Evolutionary conservation across 1,284 basidiomycete species (phyloP).

Genomic region (Moesziomyces parantarcticus): DNA sequence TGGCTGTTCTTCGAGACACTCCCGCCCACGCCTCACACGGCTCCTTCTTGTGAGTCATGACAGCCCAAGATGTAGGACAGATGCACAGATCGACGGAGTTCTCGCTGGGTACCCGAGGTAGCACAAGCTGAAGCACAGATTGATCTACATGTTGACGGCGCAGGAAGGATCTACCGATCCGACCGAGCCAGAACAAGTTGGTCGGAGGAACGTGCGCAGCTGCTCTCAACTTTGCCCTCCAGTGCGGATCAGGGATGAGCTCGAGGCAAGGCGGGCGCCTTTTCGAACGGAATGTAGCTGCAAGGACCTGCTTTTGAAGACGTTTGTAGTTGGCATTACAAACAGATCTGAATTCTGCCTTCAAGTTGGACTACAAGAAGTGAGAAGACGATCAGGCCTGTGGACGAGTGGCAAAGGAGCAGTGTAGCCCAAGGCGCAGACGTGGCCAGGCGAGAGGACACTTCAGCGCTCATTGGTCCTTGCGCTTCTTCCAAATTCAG

Average conservation of each 20-base stretch:
- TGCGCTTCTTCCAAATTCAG: conserved; percentile 30
- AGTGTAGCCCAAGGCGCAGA: not conserved
- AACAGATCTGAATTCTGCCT: too few relatives aligned
- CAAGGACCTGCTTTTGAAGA: too few relatives aligned
- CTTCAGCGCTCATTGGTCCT: not conserved
- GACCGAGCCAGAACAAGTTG: not conserved
- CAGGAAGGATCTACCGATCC: not conserved
- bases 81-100: too few relatives aligned
- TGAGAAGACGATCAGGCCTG: too few relatives aligned
- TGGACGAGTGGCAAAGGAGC: not conserved
- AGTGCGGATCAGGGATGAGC: too few relatives aligned
- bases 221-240: too few relatives aligned
- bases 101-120: not conserved
- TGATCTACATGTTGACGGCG: too few relatives aligned
- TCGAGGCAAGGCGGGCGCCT: too few relatives aligned
- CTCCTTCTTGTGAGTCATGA: not conserved
- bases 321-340: too few relatives aligned
- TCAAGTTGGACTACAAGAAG: too few relatives aligned
- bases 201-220: not conserved
- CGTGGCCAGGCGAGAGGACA: not conserved
- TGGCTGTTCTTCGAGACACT: not conserved
- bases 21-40: not conserved
- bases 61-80: too few relatives aligned
- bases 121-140: not conserved
- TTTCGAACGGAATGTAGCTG: too few relatives aligned